phyloP scores from a whole-genome alignment of 2,329 filamentous ascomycete genomes.

The Penicillium italicum region DNA sequence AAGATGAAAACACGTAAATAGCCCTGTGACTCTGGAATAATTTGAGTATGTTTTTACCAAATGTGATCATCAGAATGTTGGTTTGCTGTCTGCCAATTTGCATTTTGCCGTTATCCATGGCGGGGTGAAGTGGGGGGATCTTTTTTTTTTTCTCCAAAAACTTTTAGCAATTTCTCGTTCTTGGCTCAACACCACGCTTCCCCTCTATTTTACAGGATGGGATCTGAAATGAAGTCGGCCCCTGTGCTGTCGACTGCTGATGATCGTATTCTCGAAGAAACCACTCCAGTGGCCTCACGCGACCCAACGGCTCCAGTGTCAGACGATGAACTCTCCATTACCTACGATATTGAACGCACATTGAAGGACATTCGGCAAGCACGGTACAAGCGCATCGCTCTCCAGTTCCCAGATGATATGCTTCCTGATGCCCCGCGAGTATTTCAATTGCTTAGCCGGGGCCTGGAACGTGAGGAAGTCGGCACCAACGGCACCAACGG shows the following conservation, averaged over 20 bases:
- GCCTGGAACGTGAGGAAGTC: constrained; percentile 39
- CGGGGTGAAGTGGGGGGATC: constrained; percentile 33
- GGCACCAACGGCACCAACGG: constrained; percentile 15
- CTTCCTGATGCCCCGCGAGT: constrained; percentile 79
- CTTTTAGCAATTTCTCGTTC: constrained; percentile 19
- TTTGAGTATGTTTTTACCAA: not conserved
- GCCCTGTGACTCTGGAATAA: too few relatives aligned
- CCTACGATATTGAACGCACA: constrained; percentile 84
- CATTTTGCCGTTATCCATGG: constrained; percentile 24
- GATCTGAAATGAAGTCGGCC: constrained; percentile 41
- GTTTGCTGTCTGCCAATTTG: constrained; percentile 20
- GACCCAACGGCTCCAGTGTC: constrained; percentile 39
- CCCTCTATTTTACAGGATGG: constrained; percentile 21
- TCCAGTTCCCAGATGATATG: constrained; percentile 97
- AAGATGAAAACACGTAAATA: not conserved
- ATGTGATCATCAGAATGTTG: constrained; percentile 2
- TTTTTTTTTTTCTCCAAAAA: constrained; percentile 15
- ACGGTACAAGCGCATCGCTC: constrained; percentile 70
- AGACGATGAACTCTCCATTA: constrained; percentile 67
- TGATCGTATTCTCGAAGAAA: constrained; percentile 57
- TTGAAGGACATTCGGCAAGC: constrained; percentile 69
- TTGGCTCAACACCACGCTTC: not conserved
- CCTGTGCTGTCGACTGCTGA: constrained; percentile 63
- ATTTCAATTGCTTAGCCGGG: constrained; percentile 61
- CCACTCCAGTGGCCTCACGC: constrained; percentile 42